These are phyloP conservation scores for Rhodosorus marinus DNA, from an alignment of 23 red algal species.

Conservation along the genomic window DNA sequence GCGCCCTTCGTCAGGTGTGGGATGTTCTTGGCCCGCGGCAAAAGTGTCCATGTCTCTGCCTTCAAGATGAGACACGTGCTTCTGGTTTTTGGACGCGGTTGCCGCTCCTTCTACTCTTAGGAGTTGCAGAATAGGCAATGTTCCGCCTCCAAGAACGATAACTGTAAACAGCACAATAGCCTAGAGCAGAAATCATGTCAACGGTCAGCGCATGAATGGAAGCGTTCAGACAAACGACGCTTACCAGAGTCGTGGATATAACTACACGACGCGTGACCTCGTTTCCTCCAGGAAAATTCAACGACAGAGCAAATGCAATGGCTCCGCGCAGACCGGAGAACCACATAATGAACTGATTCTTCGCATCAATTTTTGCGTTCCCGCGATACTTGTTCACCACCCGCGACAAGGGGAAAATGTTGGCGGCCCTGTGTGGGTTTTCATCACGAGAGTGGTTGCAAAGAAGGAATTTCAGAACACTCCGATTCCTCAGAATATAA, in stretches of 20 bases:
- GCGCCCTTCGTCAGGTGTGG: too few relatives aligned
- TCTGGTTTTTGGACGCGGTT: too few relatives aligned
- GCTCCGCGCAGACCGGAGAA: conserved; percentile 94
- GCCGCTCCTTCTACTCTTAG: conserved; percentile 42
- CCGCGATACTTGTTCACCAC: conserved; percentile 73
- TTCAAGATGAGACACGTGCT: too few relatives aligned
- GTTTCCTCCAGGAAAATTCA: conserved; percentile 51
- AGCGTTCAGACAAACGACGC: too few relatives aligned
- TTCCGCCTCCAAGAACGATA: conserved; percentile 93
- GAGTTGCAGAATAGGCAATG: conserved; percentile 74
- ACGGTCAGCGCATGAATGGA: too few relatives aligned
- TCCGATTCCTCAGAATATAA: too few relatives aligned
- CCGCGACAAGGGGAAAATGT: conserved; percentile 72
- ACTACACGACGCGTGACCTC: conserved; percentile 70
- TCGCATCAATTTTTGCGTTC: conserved; percentile 53
- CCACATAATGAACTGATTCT: conserved; percentile 94
- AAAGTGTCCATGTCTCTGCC: too few relatives aligned
- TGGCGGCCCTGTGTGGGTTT: conserved; percentile 57
- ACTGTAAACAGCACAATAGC: conserved; percentile 97
- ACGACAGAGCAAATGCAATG: conserved; percentile 94
- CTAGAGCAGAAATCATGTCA: too few relatives aligned
- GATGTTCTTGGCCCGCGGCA: too few relatives aligned
- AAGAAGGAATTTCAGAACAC: too few relatives aligned
- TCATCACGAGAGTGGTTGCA: too few relatives aligned
- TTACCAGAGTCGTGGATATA: conserved; percentile 80